Base-by-base conservation (phyloP, 2,329 filamentous ascomycete genomes). In the Ampelomyces quisqualis region DNA sequence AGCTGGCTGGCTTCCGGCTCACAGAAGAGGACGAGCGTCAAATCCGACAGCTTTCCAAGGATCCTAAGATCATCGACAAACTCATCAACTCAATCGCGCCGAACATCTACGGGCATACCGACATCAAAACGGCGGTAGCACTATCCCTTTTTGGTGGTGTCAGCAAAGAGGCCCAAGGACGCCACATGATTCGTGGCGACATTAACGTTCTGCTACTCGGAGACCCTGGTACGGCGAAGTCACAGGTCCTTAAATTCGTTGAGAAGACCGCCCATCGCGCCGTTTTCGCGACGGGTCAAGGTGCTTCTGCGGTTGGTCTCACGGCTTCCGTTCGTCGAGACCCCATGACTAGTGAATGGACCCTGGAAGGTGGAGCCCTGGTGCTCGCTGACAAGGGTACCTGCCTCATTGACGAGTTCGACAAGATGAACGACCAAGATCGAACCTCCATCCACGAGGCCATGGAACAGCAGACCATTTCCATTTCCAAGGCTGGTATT, bases 391-490 rank as follows among this genome's bases (percentile, higher is more conserved):
- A 98, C 67, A 86, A 88, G 53, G 93, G 93, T 27, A 95, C 89
- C 11, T 97, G 93, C 62, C 77, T 98, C 20, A 98, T 98, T 49
- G 93, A 98, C 60, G 93, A 98, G 71, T 98, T 98, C 60, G 93
- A 98, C 79, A 98, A 98, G 78, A 98, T 98, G 93, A 97, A 97
- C 68, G 93, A 98, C 67, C 90, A 97, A 65, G 93, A 98, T 69
- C 83, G 93, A 52, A 97, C 93, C 1, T 95, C 90, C 6, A 98
- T 98, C 57, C 93, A 98, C 78, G 93, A 98, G 76, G 93, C 93
- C 45, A 98, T 98, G 93, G 93, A 98, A 70, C 93, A 98, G 71
- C 93, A 98, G 72, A 98, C 93, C 1, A 98, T 98, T 55, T 97
- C 91, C 47, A 98, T 98, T 63, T 95, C 90, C 51, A 98, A 98